phyloP scores from a whole-genome alignment of 2,329 filamentous ascomycete species.

The Neofusicoccum sp. region DNA sequence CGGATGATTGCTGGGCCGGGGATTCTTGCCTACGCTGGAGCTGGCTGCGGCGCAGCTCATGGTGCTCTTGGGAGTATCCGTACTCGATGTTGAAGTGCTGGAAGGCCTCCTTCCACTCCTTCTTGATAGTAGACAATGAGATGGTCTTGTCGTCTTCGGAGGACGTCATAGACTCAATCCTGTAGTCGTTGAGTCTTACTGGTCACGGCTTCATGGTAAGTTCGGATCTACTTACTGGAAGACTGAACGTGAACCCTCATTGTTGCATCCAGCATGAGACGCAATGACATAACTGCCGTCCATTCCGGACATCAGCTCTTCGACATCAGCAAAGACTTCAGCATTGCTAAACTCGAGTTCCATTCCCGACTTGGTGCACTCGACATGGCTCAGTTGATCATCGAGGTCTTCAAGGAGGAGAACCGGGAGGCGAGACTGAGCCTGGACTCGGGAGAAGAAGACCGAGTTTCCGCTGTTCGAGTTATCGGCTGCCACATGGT shows the following conservation, averaged over 20 bases:
- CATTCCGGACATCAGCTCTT: slow-evolving; percentile 29
- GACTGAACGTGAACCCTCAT: slow-evolving; percentile 38
- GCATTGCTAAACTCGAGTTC: slow-evolving; percentile 34
- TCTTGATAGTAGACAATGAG: slow-evolving; percentile 30
- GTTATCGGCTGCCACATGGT: slow-evolving; percentile 28
- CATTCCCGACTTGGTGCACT: slow-evolving; percentile 32
- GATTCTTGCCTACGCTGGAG: background rate
- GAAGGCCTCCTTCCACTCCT: slow-evolving; percentile 35
- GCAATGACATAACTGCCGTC: slow-evolving; percentile 39
- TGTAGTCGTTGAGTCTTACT: slow-evolving; percentile 20
- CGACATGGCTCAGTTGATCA: slow-evolving; percentile 34
- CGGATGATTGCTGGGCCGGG: background rate
- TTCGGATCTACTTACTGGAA: slow-evolving; percentile 32
- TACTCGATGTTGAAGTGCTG: slow-evolving; percentile 34
- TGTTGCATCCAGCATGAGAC: slow-evolving; percentile 40
- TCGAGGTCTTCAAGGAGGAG: slow-evolving; percentile 42
- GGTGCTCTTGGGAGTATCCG: slow-evolving; percentile 35
- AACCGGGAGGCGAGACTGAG: slow-evolving; percentile 36
- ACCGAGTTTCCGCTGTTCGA: slow-evolving; percentile 28
- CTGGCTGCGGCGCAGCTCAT: slow-evolving; percentile 28
- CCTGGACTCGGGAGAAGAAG: slow-evolving; percentile 39
- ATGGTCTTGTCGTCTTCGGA: slow-evolving; percentile 32
- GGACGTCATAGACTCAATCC: slow-evolving; percentile 30
- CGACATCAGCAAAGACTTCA: slow-evolving; percentile 31
- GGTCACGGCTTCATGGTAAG: background rate